These are phyloP conservation scores for Seiridium unicorne DNA, from an alignment of 2,329 filamentous ascomycete species.

Conservation along the genomic window DNA sequence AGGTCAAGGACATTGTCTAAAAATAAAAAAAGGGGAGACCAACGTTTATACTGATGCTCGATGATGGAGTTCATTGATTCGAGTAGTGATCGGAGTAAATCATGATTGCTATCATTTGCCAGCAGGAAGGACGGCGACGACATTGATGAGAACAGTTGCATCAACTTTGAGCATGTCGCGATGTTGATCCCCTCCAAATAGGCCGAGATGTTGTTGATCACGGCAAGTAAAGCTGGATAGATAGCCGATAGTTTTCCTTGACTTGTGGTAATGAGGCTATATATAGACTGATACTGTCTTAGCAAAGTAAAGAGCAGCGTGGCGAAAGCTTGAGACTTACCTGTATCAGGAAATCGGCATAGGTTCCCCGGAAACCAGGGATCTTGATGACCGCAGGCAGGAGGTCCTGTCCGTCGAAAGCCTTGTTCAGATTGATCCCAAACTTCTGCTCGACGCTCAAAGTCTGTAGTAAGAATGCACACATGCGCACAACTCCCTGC, in stretches of 20 bases:
- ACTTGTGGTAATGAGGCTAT: constrained; percentile 84
- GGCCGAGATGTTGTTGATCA: constrained; percentile 90
- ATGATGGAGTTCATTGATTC: constrained; percentile 88
- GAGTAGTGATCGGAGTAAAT: constrained; percentile 74
- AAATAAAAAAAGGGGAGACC: constrained; percentile 25
- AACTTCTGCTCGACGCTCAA: constrained; percentile 91
- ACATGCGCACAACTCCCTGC: constrained; percentile 93
- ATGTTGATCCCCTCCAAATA: constrained; percentile 76
- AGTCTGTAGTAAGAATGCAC: constrained; percentile 93
- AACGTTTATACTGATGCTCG: constrained; percentile 82
- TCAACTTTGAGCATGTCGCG: constrained; percentile 73
- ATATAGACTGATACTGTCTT: constrained; percentile 83
- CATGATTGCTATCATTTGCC: constrained; percentile 88
- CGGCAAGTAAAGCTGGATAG: constrained; percentile 86
- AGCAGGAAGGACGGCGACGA: constrained; percentile 89
- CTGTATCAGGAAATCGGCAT: constrained; percentile 91
- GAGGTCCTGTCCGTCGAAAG: constrained; percentile 84
- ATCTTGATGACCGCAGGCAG: constrained; percentile 80
- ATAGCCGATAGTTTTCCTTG: constrained; percentile 88
- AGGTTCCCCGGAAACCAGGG: constrained; percentile 80
- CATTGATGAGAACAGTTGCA: constrained; percentile 90
- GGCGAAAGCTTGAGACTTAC: constrained; percentile 44
- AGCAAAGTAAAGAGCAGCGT: constrained; percentile 16
- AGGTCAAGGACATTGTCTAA: constrained; percentile 10
- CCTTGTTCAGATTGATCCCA: constrained; percentile 84